A percentile compares a stretch with the other conserved stretches of the same genome.
These are phyloP conservation scores for Pinguiococcus pyrenoidosus DNA, from an alignment of 108 stramenopile species.

Conservation along the genomic window DNA sequence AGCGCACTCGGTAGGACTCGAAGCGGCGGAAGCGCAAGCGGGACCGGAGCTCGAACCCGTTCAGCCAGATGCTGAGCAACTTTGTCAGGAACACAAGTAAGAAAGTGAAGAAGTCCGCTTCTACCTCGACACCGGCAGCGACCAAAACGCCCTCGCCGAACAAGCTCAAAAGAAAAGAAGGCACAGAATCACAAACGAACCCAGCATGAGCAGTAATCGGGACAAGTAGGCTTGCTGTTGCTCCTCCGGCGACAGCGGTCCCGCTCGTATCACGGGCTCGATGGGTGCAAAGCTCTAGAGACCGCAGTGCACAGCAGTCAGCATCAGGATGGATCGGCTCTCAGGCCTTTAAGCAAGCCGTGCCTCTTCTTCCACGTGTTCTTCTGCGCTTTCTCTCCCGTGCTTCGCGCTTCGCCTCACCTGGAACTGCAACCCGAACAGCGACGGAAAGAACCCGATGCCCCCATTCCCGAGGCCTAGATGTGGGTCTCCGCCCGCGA, in stretches of 20 bases:
- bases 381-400: neutral
- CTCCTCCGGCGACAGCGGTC: neutral
- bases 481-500: neutral
- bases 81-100: no score
- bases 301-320: neutral
- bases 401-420: neutral
- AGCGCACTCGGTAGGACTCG: no score
- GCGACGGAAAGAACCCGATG: constrained; percentile 35
- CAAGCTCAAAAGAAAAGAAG: constrained; percentile 55
- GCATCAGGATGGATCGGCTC: neutral
- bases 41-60: no score
- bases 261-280: neutral
- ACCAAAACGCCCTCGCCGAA: no score
- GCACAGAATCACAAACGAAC: constrained; percentile 59
- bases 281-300: constrained; percentile 8
- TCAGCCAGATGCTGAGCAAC: no score
- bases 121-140: no score
- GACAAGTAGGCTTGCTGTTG: constrained; percentile 44
- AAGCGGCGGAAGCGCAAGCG: no score
- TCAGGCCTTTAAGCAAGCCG: neutral
- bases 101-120: no score
- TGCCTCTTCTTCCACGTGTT: constrained; percentile 2
- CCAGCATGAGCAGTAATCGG: constrained; percentile 49
- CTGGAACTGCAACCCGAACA: constrained; percentile 33
- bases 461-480: no score